Conservation (phyloP, 2,329 filamentous ascomycete species). For the Aspergillus sp. region DNA sequence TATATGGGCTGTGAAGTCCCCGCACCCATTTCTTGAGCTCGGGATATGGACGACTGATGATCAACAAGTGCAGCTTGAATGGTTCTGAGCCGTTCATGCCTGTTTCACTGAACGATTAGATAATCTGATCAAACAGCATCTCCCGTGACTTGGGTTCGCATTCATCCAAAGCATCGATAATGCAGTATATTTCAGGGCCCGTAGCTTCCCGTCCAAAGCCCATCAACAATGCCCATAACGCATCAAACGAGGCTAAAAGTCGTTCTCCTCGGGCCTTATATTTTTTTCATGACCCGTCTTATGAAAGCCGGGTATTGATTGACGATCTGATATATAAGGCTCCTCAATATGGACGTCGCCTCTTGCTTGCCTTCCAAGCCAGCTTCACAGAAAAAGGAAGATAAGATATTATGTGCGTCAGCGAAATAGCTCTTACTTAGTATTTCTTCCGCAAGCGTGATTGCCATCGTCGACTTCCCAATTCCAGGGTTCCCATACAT, state of each 20-base stretch:
- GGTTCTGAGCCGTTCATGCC: background rate
- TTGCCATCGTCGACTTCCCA: slow-evolving; percentile 13
- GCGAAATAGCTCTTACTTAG: background rate
- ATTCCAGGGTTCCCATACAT: slow-evolving; percentile 18
- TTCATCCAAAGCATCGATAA: slow-evolving; percentile 21
- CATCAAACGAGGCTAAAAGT: slow-evolving; percentile 10
- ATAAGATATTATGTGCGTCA: background rate
- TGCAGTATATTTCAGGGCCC: slow-evolving; percentile 11
- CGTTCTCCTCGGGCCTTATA: slow-evolving; percentile 3
- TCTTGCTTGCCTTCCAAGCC: slow-evolving; percentile 4
- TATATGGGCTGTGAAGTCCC: too few species aligned
- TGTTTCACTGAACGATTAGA: slow-evolving; percentile 3
- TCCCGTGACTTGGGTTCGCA: slow-evolving; percentile 11
- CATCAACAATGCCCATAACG: slow-evolving; percentile 10
- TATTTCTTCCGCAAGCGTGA: slow-evolving; percentile 1
- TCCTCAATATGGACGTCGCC: slow-evolving; percentile 10
- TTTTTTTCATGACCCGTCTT: slow-evolving; percentile 8
- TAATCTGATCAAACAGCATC: slow-evolving; percentile 11
- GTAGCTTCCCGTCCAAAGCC: slow-evolving; percentile 2
- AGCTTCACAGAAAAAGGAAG: slow-evolving; percentile 15
- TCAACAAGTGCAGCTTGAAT: slow-evolving; percentile 1
- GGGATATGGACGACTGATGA: slow-evolving; percentile 12
- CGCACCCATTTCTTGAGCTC: slow-evolving; percentile 8
- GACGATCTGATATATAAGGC: slow-evolving; percentile 13
- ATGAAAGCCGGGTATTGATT: slow-evolving; percentile 7